Evolutionary conservation across 2,329 filamentous ascomycete species (phyloP).

Genomic region (Exophiala calicioides): DNA sequence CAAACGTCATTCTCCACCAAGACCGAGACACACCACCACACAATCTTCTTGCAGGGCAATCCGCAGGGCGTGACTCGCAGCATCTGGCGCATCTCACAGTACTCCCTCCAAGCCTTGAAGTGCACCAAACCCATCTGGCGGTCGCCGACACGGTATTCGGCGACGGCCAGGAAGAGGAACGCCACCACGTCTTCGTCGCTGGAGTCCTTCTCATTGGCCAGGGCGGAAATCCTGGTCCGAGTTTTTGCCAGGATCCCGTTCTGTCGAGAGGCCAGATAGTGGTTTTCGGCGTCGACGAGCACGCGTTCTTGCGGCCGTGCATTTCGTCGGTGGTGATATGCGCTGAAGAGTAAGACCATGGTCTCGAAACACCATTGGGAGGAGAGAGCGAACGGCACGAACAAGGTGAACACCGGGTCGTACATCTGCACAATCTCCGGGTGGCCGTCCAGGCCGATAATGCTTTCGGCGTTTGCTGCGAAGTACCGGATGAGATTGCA

Average conservation of each 20-base stretch:
- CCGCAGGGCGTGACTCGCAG: slow-evolving; percentile 14
- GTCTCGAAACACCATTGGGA: slow-evolving; percentile 27
- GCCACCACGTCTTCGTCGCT: slow-evolving; percentile 23
- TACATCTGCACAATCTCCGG: slow-evolving; percentile 19
- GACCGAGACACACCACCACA: slow-evolving; percentile 27
- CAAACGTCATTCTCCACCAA: slow-evolving; percentile 19
- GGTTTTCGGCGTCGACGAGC: slow-evolving; percentile 15
- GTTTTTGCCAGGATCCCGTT: slow-evolving; percentile 22
- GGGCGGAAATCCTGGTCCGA: slow-evolving; percentile 21
- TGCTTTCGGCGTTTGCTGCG: slow-evolving; percentile 14
- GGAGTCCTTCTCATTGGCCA: slow-evolving; percentile 18
- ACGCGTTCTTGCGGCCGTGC: not conserved
- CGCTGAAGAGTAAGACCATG: slow-evolving; percentile 22
- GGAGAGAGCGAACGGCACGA: slow-evolving; percentile 21
- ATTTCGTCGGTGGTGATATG: slow-evolving; percentile 13
- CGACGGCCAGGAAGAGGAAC: slow-evolving; percentile 22
- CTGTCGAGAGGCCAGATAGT: slow-evolving; percentile 22
- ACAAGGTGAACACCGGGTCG: slow-evolving; percentile 16
- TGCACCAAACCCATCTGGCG: slow-evolving; percentile 24
- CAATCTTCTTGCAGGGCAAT: slow-evolving; percentile 23
- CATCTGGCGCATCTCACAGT: slow-evolving; percentile 23
- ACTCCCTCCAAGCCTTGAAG: slow-evolving; percentile 25
- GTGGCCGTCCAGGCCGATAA: slow-evolving; percentile 19
- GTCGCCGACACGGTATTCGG: slow-evolving; percentile 20
- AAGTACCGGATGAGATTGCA: slow-evolving; percentile 22